Evolutionary conservation across 257 asterid genomes (phyloP), one percentile per base, ranked within the genome.

Genomic region (Solanum tarapatanum): DNA sequence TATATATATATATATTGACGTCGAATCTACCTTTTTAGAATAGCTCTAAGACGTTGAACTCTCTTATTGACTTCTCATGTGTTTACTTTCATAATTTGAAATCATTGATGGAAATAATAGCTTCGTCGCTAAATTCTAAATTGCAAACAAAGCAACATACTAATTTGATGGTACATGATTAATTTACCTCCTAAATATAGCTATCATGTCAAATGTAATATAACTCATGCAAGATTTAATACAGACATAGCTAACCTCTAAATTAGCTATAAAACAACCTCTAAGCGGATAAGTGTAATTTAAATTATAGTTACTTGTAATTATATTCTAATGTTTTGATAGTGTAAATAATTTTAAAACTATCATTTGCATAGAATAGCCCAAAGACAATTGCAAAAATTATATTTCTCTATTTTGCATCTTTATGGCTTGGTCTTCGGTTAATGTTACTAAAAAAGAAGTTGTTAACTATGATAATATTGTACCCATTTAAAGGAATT

Each of bases 1-100:
- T 0, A 13, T 2, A 13, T 0, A 45, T 0, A 45, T 1, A 45
- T 43, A 39, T 39, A 41, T 39, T 9, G 5, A 43, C 0, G 0
- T 43, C 16, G 60, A 48, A 48, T 14, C 1, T 48, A 14, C 3
- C 3, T 14, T 48, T 48, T 14, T 5, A 2, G 2, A 48, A 48
- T 48, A 48, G 23, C 60, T 48, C 23, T 48, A 14, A 16, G 21
- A 51, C 1, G 3, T 51, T 51, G 9, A 51, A 16, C 4, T 0
- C 9, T 16, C 0, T 51, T 51, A 51, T 51, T 51, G 9, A 51
- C 3, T 51, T 51, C 3, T 12, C 17, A 2, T 4, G 0, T 45
- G 55, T 45, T 45, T 11, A 45, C 55, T 51, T 16, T 51, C 2
- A 51, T 17, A 17, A 16, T 51, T 51, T 51, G 62, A 51, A 51